These are phyloP conservation scores for Priceomyces medius DNA, from an alignment of 805 yeast genomes.

Conservation along the genomic window DNA sequence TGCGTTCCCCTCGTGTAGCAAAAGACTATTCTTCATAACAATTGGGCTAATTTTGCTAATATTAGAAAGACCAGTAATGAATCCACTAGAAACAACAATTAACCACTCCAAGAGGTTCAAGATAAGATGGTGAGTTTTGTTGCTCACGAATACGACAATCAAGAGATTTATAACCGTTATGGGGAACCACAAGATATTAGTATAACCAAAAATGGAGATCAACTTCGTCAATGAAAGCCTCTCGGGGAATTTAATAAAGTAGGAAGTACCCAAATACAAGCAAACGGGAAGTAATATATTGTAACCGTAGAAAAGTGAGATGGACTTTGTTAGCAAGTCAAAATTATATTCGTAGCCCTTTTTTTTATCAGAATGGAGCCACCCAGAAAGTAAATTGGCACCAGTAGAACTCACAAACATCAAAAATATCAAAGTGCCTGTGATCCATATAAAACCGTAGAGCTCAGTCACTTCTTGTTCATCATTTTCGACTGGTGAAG, in stretches of 20 bases:
- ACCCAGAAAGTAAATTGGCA: slow-evolving; percentile 59
- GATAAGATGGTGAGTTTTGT: slow-evolving; percentile 30
- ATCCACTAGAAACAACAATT: slow-evolving; percentile 58
- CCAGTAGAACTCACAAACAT: slow-evolving; percentile 76
- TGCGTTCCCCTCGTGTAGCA: slow-evolving; percentile 24
- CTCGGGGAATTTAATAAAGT: slow-evolving; percentile 50
- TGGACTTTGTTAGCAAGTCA: slow-evolving; percentile 62
- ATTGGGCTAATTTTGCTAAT: slow-evolving; percentile 44
- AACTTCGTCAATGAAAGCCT: slow-evolving; percentile 55
- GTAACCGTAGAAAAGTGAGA: slow-evolving; percentile 74
- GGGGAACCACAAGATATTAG: slow-evolving; percentile 84
- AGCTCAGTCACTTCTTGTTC: slow-evolving; percentile 56
- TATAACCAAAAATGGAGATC: slow-evolving; percentile 79
- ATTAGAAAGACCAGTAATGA: slow-evolving; percentile 58
- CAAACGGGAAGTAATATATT: slow-evolving; percentile 61
- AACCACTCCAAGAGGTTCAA: slow-evolving; percentile 62
- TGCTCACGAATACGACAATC: slow-evolving; percentile 50
- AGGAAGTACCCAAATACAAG: slow-evolving; percentile 53
- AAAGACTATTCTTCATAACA: slow-evolving; percentile 33
- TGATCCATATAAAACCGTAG: slow-evolving; percentile 90
- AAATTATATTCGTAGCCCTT: slow-evolving; percentile 59
- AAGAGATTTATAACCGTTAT: slow-evolving; percentile 62
- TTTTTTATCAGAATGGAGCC: slow-evolving; percentile 41
- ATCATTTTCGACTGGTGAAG: slow-evolving; percentile 13
- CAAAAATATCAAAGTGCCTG: slow-evolving; percentile 73